Conservation (phyloP, 1,284 basidiomycete genomes). For the Sanghuangporus baumii region DNA sequence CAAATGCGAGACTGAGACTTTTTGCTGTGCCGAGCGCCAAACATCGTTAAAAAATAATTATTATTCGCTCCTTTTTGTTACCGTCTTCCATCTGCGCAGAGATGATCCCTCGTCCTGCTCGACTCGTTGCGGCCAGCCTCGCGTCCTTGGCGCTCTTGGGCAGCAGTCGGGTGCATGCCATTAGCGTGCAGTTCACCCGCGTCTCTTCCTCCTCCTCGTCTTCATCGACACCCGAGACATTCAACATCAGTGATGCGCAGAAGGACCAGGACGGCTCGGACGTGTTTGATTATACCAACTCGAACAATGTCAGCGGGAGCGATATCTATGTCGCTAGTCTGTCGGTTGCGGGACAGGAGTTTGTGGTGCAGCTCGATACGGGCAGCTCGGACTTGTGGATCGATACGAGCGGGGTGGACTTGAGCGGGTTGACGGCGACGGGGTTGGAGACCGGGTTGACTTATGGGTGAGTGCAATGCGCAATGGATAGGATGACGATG, state of each 20-base stretch:
- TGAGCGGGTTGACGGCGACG: conserved; percentile 6
- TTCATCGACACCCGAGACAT: not conserved
- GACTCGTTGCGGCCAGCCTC: not conserved
- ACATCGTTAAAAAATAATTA: no score
- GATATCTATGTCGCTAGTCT: conserved; percentile 16
- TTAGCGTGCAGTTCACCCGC: not conserved
- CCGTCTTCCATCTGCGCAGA: no score
- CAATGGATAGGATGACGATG: not conserved
- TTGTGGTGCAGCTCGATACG: conserved; percentile 17
- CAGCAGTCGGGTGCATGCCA: not conserved
- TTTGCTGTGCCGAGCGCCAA: no score
- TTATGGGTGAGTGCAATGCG: conserved; percentile 12
- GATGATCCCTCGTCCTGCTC: not conserved
- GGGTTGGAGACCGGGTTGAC: conserved; percentile 9
- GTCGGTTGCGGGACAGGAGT: conserved; percentile 6
- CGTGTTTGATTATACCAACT: conserved; percentile 12
- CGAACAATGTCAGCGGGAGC: conserved; percentile 10
- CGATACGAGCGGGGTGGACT: conserved; percentile 4
- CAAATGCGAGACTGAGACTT: no score
- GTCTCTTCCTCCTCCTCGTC: not conserved
- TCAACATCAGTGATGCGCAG: not conserved
- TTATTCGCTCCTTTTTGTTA: no score
- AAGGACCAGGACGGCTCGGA: conserved; percentile 11
- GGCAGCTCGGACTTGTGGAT: conserved; percentile 19
- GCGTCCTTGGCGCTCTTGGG: not conserved